Evolutionary conservation across 1,139 yeast species (phyloP).

Genomic region (Yamadazyma membranifaciens): DNA sequence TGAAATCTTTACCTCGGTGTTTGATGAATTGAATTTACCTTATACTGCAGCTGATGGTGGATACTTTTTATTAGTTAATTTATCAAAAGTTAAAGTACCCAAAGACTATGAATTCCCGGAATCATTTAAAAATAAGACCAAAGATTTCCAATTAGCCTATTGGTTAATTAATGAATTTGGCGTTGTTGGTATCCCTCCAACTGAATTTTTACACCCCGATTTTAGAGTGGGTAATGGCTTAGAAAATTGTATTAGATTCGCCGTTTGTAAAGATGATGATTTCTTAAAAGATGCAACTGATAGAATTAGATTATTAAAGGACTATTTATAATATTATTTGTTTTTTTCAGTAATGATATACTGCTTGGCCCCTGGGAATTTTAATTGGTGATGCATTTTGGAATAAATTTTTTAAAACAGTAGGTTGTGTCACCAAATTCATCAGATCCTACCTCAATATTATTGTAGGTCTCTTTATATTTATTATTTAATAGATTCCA

Average conservation of each 20-base stretch:
- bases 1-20: slow-evolving; percentile 66
- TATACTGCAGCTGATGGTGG: slow-evolving; percentile 93
- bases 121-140: slow-evolving; percentile 60
- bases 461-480: slow-evolving; percentile 23
- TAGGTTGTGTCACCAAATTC: slow-evolving; percentile 80
- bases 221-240: slow-evolving; percentile 71
- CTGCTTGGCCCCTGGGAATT: not conserved
- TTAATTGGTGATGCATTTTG: not conserved
- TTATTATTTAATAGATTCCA: slow-evolving; percentile 52
- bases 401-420: slow-evolving; percentile 45
- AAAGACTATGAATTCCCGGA: slow-evolving; percentile 70
- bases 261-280: slow-evolving; percentile 90
- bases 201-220: slow-evolving; percentile 70
- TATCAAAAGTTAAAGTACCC: slow-evolving; percentile 79
- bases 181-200: slow-evolving; percentile 94
- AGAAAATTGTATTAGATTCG: slow-evolving; percentile 86
- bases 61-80: slow-evolving; percentile 85
- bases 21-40: slow-evolving; percentile 84
- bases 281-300: slow-evolving; percentile 78
- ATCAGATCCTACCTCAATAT: slow-evolving; percentile 64
- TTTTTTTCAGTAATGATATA: too few relatives aligned
- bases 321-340: slow-evolving; percentile 50
- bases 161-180: slow-evolving; percentile 94
- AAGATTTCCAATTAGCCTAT: slow-evolving; percentile 84
- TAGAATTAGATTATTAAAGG: slow-evolving; percentile 66